phyloP scores from a whole-genome alignment of 345 rosid genomes.

The Gossypium arboreum region DNA sequence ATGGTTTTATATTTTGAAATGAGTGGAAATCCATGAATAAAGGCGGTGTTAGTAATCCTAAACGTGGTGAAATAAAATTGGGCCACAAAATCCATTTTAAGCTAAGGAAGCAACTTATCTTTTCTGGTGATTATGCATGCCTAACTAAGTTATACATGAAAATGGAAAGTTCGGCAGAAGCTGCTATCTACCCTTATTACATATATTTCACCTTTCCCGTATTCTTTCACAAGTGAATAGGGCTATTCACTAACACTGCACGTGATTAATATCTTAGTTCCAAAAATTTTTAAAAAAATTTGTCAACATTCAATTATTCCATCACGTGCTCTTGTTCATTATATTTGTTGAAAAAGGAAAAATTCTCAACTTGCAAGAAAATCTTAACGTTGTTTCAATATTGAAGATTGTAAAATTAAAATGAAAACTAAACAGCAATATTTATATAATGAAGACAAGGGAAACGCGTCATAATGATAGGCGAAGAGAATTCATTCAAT shows the following conservation, averaged over 20 bases:
- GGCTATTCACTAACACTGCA: not conserved
- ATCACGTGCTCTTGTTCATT: not conserved
- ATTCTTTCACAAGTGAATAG: not conserved
- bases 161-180: conserved; percentile 5
- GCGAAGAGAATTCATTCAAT: not conserved
- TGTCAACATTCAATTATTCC: not conserved
- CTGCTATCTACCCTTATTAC: not conserved
- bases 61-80: not conserved
- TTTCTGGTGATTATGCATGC: not conserved
- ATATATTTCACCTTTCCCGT: not conserved
- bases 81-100: not conserved
- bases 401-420: too few species aligned
- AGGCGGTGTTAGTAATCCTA: not conserved
- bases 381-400: not conserved
- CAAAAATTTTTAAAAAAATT: not conserved
- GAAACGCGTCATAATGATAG: not conserved
- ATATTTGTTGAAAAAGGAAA: not conserved
- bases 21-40: too few species aligned
- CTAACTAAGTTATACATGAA: conserved; percentile 2
- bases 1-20: too few species aligned
- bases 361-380: not conserved
- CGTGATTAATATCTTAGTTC: not conserved
- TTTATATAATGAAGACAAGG: not conserved
- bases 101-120: not conserved
- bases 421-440: too few species aligned